Conservation (phyloP, 768 basidiomycete genomes). For the Tulasnella sp. region DNA sequence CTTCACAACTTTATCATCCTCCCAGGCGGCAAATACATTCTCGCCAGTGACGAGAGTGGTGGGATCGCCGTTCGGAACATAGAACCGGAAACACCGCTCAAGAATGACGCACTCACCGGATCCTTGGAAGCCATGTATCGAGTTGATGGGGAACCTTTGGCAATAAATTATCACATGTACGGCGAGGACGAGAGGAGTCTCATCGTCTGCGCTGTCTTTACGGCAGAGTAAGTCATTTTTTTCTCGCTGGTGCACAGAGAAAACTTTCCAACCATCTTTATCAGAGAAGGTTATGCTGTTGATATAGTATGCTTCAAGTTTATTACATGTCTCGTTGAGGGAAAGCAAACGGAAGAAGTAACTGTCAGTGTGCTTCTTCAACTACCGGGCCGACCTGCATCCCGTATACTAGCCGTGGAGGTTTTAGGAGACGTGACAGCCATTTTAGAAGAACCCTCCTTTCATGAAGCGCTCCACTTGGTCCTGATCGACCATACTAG, state of each 20-base stretch:
- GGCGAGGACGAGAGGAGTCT: neutral
- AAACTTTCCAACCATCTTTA: neutral
- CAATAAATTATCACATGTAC: neutral
- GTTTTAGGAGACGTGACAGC: neutral
- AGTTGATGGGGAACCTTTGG: neutral
- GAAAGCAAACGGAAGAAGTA: neutral
- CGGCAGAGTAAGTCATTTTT: neutral
- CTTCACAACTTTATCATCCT: constrained; percentile 9
- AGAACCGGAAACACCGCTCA: neutral
- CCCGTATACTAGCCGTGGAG: neutral
- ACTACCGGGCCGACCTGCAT: neutral
- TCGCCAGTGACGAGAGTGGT: neutral
- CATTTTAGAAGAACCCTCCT: neutral
- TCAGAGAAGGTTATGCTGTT: neutral
- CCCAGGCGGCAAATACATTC: neutral
- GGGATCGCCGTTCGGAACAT: neutral
- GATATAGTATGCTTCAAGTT: constrained; percentile 3
- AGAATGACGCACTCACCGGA: neutral
- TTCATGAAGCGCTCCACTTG: neutral
- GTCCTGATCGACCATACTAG: neutral
- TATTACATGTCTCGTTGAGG: neutral
- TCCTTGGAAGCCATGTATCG: neutral
- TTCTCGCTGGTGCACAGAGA: neutral
- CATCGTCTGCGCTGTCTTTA: neutral
- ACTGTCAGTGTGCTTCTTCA: neutral